phyloP scores from a whole-genome alignment of 2,329 filamentous ascomycete species.

The Epichloe coenophiala region DNA sequence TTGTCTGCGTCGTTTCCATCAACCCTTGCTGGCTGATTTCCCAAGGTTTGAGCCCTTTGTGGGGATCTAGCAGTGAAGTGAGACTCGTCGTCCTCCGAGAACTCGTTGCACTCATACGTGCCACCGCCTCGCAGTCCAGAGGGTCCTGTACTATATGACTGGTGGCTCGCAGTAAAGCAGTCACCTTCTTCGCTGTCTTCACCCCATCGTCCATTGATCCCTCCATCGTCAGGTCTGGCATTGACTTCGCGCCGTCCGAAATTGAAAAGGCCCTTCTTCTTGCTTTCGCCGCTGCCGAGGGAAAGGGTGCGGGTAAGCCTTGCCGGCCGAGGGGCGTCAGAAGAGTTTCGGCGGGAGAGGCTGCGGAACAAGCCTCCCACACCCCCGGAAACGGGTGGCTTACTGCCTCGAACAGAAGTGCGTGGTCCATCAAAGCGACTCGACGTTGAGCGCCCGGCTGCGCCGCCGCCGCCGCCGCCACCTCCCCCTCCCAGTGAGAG shows the following conservation, averaged over 20 bases:
- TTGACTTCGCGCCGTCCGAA: conserved; percentile 28
- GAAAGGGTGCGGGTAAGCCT: conserved; percentile 46
- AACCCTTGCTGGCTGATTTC: conserved; percentile 11
- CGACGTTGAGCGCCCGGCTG: conserved; percentile 20
- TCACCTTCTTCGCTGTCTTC: conserved; percentile 29
- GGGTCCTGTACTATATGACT: conserved; percentile 11
- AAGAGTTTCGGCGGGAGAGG: conserved; percentile 22
- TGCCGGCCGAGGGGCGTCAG: conserved; percentile 23
- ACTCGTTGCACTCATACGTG: conserved; percentile 30
- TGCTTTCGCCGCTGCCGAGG: conserved; percentile 40
- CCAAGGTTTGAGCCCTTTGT: conserved; percentile 18
- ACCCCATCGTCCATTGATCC: conserved; percentile 42
- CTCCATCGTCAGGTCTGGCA: conserved; percentile 31
- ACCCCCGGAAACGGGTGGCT: conserved; percentile 38
- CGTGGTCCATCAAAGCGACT: conserved; percentile 24
- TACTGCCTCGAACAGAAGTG: conserved; percentile 26
- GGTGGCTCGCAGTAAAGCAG: conserved; percentile 11
- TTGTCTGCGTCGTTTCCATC: conserved; percentile 10
- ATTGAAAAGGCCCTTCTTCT: conserved; percentile 27
- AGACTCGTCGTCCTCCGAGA: conserved; percentile 40
- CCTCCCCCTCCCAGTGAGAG: conserved; percentile 18
- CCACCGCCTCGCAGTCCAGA: conserved; percentile 28
- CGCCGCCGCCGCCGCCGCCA: conserved; percentile 2
- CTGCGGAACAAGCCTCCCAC: conserved; percentile 31
- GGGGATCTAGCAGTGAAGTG: conserved; percentile 36